phyloP scores from a whole-genome alignment of 768 basidiomycete genomes.

The Termitomyces sp. region DNA sequence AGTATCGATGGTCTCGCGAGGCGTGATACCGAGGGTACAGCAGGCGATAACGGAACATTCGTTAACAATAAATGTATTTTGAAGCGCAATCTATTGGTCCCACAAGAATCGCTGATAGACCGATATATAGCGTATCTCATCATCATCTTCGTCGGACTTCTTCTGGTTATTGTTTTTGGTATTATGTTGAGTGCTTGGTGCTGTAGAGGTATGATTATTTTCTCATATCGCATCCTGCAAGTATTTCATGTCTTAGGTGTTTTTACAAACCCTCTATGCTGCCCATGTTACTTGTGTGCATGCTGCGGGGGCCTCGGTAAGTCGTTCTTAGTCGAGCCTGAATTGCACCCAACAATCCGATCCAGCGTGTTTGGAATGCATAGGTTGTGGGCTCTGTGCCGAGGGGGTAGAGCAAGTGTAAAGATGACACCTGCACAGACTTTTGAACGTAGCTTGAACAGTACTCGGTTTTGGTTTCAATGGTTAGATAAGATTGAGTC shows the following conservation, averaged over 20 bases:
- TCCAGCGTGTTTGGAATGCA: constrained; percentile 60
- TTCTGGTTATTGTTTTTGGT: constrained; percentile 46
- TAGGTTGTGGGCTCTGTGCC: constrained; percentile 63
- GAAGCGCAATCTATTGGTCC: background rate
- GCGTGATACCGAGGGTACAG: constrained; percentile 23
- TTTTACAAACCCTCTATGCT: constrained; percentile 60
- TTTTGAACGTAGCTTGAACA: background rate
- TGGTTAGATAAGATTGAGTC: too few relatives aligned
- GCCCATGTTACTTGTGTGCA: constrained; percentile 68
- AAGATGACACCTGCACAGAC: background rate
- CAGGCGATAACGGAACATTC: constrained; percentile 23
- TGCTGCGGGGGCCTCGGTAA: constrained; percentile 65
- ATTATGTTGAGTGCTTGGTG: constrained; percentile 64
- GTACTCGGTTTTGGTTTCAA: background rate
- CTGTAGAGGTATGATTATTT: constrained; percentile 39
- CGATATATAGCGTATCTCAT: constrained; percentile 51
- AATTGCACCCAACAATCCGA: background rate
- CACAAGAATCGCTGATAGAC: background rate
- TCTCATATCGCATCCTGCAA: background rate
- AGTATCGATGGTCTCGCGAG: constrained; percentile 22
- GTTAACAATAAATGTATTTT: constrained; percentile 34
- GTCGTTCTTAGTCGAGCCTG: constrained; percentile 3
- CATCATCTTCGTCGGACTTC: constrained; percentile 56
- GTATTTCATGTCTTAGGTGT: constrained; percentile 26
- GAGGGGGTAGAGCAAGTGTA: constrained; percentile 30